Base-by-base conservation (phyloP, 2,329 filamentous ascomycete species). In the Neonectria ditissima region DNA sequence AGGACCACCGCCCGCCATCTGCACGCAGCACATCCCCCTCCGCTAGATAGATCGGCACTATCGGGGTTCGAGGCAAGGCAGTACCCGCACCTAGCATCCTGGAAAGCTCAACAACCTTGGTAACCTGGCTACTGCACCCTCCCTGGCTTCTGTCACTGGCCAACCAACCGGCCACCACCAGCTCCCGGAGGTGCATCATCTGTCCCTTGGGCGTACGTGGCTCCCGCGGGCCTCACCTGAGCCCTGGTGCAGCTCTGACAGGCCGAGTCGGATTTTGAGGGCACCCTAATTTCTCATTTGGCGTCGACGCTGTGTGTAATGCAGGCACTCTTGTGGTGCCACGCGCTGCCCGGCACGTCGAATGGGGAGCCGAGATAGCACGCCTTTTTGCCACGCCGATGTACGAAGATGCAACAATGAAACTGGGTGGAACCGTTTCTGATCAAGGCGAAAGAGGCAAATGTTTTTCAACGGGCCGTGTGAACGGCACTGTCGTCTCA, bases 151-250 rank as follows among this genome's bases (percentile, higher is more conserved):
- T 18, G 37, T 58, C 60, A 63, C 60, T 63, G 32, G 55, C 50
- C 59, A 56, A 65, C 56, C 58, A 52, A 7, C 34, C 41, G 13
- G 22, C 20, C 30, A 51, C 47, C 30, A 51, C 50, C 48, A 62
- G 65, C 58, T 70, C 59, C 67, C 65, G 64, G 54, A 28, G 64
- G 56, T 71, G 68, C 70, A 71, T 68, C 62, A 68, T 69, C 62
- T 61, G 48, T 60, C 59, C 48, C 56, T 44, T 54, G 30, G 44
- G 28, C 44, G 51, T 64, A 55, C 60, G 48, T 59, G 41, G 59
- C 47, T 62, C 26, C 55, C 44, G 13, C 55, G 53, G 24, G 28
- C 28, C 28, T 14, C 24, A n/a, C 32, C 16, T 24, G 34, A 47
- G 53, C 39, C n/a, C 39, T 34, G 28, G 28, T 50, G 45, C 28